Percentiles rank a stretch among this genome's conserved stretches.
Conservation (phyloP, 345 rosid genomes). For the Linum usitatissimum region DNA sequence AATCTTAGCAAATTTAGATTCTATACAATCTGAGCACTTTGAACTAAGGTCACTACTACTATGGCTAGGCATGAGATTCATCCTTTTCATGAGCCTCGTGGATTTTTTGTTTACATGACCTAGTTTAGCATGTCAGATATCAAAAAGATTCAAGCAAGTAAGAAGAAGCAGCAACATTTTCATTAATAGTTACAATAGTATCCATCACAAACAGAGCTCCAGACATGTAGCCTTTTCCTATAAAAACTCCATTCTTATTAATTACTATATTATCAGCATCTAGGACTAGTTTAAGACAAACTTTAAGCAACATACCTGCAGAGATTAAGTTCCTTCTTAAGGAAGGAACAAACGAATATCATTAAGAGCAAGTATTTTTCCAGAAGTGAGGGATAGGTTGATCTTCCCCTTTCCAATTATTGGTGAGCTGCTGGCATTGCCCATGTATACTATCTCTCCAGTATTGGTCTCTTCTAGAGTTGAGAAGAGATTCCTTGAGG, state of each 20-base stretch:
- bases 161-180: too few relatives aligned
- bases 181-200: too few relatives aligned
- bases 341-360: not conserved
- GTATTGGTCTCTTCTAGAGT: too few relatives aligned
- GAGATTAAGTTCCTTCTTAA: not conserved
- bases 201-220: not conserved
- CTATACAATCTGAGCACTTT: too few relatives aligned
- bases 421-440: not conserved
- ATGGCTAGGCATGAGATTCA: too few relatives aligned
- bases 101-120: not conserved
- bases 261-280: not conserved
- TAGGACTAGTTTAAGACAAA: not conserved
- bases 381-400: not conserved
- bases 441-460: too few relatives aligned
- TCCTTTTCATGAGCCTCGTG: too few relatives aligned
- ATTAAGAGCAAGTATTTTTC: not conserved
- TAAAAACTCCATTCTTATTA: not conserved
- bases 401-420: not conserved
- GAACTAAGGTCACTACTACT: too few relatives aligned
- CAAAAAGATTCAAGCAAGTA: too few relatives aligned
- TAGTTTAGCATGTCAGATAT: not conserved
- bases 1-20: too few relatives aligned
- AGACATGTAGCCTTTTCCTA: not conserved
- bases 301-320: not conserved
- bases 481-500: too few relatives aligned